Conservation (phyloP, 768 basidiomycete species). For the Tylopilus balloui region DNA sequence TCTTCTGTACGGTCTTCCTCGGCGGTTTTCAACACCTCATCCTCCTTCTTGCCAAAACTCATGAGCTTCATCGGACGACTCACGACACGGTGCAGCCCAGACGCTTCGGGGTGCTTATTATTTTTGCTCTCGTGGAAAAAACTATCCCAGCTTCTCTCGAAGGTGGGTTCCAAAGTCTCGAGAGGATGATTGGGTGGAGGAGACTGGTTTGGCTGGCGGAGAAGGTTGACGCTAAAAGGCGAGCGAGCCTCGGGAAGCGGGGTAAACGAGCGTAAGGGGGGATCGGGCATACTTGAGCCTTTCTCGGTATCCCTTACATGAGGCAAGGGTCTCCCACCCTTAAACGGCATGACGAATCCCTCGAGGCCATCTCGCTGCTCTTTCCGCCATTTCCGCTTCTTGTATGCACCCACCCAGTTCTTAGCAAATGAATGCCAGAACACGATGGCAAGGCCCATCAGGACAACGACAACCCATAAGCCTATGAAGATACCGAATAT, state of each 20-base stretch:
- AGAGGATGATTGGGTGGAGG: slow-evolving; percentile 23
- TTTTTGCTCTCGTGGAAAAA: slow-evolving; percentile 35
- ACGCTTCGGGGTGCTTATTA: slow-evolving; percentile 19
- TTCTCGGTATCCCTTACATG: slow-evolving; percentile 25
- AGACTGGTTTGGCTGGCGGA: slow-evolving; percentile 35
- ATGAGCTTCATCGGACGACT: slow-evolving; percentile 40
- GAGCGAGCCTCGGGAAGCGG: slow-evolving; percentile 42
- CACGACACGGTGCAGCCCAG: slow-evolving; percentile 23
- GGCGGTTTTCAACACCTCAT: slow-evolving; percentile 17
- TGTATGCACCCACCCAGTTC: slow-evolving; percentile 42
- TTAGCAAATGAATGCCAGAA: slow-evolving; percentile 68
- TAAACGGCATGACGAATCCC: slow-evolving; percentile 33
- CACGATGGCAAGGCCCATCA: slow-evolving; percentile 70
- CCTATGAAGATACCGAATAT: slow-evolving; percentile 82
- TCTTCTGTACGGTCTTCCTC: slow-evolving; percentile 23
- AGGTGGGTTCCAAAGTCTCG: slow-evolving; percentile 26
- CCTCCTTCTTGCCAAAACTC: slow-evolving; percentile 42
- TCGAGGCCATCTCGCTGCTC: slow-evolving; percentile 50
- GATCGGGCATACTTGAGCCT: slow-evolving; percentile 15
- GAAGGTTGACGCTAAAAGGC: slow-evolving; percentile 31
- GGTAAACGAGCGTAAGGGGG: slow-evolving; percentile 44
- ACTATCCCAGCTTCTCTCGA: slow-evolving; percentile 43
- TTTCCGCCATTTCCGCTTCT: slow-evolving; percentile 45
- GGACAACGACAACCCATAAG: slow-evolving; percentile 77
- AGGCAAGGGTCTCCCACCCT: slow-evolving; percentile 13